Base-by-base conservation (phyloP, 208 protist genomes). In the Leishmania turanica region DNA sequence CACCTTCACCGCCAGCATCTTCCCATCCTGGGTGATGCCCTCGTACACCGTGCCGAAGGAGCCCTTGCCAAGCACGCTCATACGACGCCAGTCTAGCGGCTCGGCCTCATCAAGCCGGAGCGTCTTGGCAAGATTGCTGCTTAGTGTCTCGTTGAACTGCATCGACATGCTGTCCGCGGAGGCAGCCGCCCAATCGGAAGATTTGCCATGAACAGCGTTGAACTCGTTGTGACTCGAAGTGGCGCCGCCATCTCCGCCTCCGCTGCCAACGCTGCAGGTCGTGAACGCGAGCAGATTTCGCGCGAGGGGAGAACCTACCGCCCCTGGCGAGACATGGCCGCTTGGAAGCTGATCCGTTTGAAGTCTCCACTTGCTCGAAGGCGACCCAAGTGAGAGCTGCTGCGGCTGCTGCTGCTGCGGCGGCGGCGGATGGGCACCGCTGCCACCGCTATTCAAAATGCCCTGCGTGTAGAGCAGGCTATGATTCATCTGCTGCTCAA, bases 21-120 rank as follows among this genome's bases (percentile, higher is more conserved):
- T 95, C 0, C 95, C 95, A 62, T 96, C 92, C 45, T 81, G 84
- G 42, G 93, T 96, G 79, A 98, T 96, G 74, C 93, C 95, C 84
- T 97, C 93, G 87, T 97, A 97, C 31, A 98, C 95, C 49, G 87
- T 93, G 68, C 93, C 95, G 76, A 95, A 98, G 82, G 89, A 93
- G 8, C 95, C 95, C 69, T 95, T 95, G 64, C 95, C 95, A 5
- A 98, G 86, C 19, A 96, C 72, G n/a, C 84, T 83, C 88, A 97
- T 92, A 51, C 85, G 86, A 31, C 80, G 95, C 93, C 94, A 97
- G 73, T 91, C 81, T 34, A 97, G 79, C 83, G 91, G 80, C 84
- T 86, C 78, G n/a, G 77, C 75, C 66, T 90, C 90, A 15, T 84
- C 79, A 40, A 95, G 81, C 42, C 40, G 45, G 68, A 95, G 86